Conservation (phyloP, 768 basidiomycete genomes). For the Cubamyces sp. region DNA sequence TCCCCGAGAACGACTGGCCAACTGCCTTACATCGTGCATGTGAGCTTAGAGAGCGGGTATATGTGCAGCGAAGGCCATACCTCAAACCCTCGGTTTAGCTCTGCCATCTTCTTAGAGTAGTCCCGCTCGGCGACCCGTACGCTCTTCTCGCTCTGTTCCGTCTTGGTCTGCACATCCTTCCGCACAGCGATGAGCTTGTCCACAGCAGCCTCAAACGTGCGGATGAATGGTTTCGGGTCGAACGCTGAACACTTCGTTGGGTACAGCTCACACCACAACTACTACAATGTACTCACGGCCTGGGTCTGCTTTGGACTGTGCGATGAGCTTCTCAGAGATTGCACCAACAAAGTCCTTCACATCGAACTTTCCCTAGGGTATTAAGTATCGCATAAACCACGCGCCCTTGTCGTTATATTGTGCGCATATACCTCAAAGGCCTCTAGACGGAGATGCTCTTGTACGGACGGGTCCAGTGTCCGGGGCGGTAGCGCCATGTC, state of each 20-base stretch:
- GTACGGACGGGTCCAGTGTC: constrained; percentile 52
- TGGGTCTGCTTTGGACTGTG: constrained; percentile 79
- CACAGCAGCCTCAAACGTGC: constrained; percentile 89
- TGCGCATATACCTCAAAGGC: constrained; percentile 42
- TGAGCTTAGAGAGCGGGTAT: neutral
- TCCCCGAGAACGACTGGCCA: constrained; percentile 82
- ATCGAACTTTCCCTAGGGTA: constrained; percentile 80
- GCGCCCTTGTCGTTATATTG: neutral
- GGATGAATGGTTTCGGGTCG: constrained; percentile 90
- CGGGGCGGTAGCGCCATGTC: constrained; percentile 1
- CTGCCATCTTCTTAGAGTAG: constrained; percentile 93
- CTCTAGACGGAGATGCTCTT: constrained; percentile 43
- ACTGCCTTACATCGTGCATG: constrained; percentile 61
- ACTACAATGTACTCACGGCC: constrained; percentile 64
- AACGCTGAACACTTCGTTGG: constrained; percentile 60
- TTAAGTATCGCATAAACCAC: neutral
- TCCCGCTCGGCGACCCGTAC: constrained; percentile 89
- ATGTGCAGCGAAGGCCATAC: constrained; percentile 45
- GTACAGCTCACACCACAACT: neutral
- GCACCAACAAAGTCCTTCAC: constrained; percentile 87
- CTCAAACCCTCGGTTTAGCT: constrained; percentile 93
- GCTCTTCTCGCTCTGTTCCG: constrained; percentile 90
- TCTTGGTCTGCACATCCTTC: constrained; percentile 88
- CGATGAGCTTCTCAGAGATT: constrained; percentile 86
- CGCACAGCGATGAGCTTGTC: constrained; percentile 86